A percentile compares a stretch with the other conserved stretches of the same genome.
These are phyloP conservation scores for Boechera divaricarpa DNA, from an alignment of 345 rosid species.

Conservation along the genomic window DNA sequence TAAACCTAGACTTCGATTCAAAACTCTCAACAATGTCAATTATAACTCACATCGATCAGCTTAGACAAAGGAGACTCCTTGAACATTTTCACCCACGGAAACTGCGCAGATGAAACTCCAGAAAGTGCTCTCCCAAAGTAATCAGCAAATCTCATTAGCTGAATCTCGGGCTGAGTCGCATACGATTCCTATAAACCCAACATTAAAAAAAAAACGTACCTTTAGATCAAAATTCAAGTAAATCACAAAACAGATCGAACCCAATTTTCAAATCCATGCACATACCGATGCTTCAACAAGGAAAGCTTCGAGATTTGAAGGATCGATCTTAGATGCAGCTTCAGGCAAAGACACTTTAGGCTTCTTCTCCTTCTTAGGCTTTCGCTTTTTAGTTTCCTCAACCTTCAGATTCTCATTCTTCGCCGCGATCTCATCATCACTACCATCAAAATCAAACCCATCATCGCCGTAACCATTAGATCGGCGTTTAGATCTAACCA, in stretches of 20 bases:
- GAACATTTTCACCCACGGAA: slow-evolving; percentile 70
- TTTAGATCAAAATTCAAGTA: slow-evolving; percentile 13
- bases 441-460: slow-evolving; percentile 48
- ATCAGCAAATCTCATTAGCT: slow-evolving; percentile 73
- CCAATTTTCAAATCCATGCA: slow-evolving; percentile 19
- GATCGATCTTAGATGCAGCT: slow-evolving; percentile 68
- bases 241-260: slow-evolving; percentile 24
- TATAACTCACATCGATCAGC: slow-evolving; percentile 57
- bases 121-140: slow-evolving; percentile 70
- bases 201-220: slow-evolving; percentile 1
- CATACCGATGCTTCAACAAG: slow-evolving; percentile 56
- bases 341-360: slow-evolving; percentile 71
- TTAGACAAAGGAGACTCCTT: slow-evolving; percentile 60
- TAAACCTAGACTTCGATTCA: neutral
- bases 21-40: slow-evolving; percentile 8
- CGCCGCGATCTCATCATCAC: slow-evolving; percentile 50
- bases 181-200: slow-evolving; percentile 52
- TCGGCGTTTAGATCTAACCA: slow-evolving; percentile 49
- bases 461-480: slow-evolving; percentile 45
- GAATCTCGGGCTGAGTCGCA: slow-evolving; percentile 61
- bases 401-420: slow-evolving; percentile 43
- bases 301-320: slow-evolving; percentile 58
- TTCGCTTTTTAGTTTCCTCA: slow-evolving; percentile 50
- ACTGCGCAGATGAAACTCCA: slow-evolving; percentile 57
- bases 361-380: slow-evolving; percentile 70